Base-by-base conservation (phyloP, 371 early-diverging fungal species). In the Haplosporangium sp. region DNA sequence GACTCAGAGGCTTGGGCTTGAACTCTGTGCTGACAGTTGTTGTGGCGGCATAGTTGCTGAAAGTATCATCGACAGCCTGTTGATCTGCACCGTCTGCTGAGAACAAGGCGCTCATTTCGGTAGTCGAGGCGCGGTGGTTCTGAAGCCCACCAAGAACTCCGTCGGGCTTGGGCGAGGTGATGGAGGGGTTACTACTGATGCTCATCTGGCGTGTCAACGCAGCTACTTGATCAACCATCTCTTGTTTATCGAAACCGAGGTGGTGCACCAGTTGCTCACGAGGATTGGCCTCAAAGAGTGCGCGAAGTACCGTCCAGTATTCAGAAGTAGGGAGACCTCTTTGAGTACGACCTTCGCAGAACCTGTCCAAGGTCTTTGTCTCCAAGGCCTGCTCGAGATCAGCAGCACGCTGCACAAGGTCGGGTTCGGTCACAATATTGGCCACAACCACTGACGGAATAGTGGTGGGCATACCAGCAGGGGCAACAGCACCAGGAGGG, bases 231-330 rank as follows among this genome's bases (percentile, higher is more conserved):
- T 86, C 69, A 18, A 86, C 69, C 50, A 92, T 81, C 56, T 86
- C 87, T 10, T 84, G 86, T 63, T 92, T 91, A 69, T 93, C 89
- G 73, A 94, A 95, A 0, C 96, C 96, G 13, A 97, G 89, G 76
- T 95, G 92, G 52, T 91, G 86, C 53, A 96, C 87, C 48, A 97
- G 82, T 65, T 93, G 89, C 60, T 94, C 94, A 50, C 96, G 88
- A 20, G 95, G 92, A 70, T 93, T 87, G 16, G 84, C 80, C 18
- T 92, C 90, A 66, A 97, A 93, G 71, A 98, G 83, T 0, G 94
- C 86, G 29, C 89, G 85, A 67, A 97, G 82, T n/a, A 97, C 92
- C 55, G 91, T 86, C 98, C 98, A 97, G 64, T 88, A 86, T 45
- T 87, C 85, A 21, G 85, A 77, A 10, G 81, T 64, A 4, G 84